Evolutionary conservation across 495 filamentous ascomycete genomes (phyloP).

Genomic region (Penicillium lividum): DNA sequence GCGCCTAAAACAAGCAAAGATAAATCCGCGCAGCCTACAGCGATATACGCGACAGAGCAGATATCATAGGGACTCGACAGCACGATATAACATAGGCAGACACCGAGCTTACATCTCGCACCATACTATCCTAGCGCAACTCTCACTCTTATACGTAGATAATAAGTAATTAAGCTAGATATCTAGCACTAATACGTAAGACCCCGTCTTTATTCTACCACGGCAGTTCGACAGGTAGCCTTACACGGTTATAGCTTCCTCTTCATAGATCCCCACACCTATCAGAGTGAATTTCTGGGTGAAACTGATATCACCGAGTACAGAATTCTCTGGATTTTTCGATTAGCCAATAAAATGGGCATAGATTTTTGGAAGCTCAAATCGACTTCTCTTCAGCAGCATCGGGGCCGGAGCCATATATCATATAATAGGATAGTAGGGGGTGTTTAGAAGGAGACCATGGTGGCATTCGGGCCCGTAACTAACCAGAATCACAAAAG

Average conservation of each 20-base stretch:
- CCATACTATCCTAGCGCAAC: not conserved
- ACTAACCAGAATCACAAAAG: not conserved
- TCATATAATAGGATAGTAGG: not conserved
- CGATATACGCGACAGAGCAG: not conserved
- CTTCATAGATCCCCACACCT: slow-evolving; percentile 4
- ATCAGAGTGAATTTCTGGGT: slow-evolving; percentile 2
- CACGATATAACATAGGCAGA: slow-evolving; percentile 3
- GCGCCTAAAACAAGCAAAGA: not conserved
- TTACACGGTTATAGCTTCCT: not conserved
- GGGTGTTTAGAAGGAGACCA: not conserved
- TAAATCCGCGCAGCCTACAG: slow-evolving; percentile 1
- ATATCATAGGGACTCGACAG: not conserved
- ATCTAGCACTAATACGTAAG: not conserved
- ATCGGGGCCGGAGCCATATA: not conserved
- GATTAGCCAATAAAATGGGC: slow-evolving; percentile 3
- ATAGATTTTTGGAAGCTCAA: slow-evolving; percentile 6
- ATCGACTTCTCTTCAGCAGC: slow-evolving; percentile 6
- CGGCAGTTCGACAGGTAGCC: slow-evolving; percentile 5
- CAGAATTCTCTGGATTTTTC: slow-evolving; percentile 1
- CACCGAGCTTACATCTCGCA: slow-evolving; percentile 1
- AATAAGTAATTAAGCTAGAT: slow-evolving; percentile 1
- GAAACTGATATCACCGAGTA: slow-evolving; percentile 5
- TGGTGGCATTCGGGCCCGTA: not conserved
- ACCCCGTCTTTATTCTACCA: slow-evolving; percentile 2
- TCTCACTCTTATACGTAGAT: not conserved